phyloP scores from a whole-genome alignment of 441 rosid species.

The Pelargonium cotyledonis region DNA sequence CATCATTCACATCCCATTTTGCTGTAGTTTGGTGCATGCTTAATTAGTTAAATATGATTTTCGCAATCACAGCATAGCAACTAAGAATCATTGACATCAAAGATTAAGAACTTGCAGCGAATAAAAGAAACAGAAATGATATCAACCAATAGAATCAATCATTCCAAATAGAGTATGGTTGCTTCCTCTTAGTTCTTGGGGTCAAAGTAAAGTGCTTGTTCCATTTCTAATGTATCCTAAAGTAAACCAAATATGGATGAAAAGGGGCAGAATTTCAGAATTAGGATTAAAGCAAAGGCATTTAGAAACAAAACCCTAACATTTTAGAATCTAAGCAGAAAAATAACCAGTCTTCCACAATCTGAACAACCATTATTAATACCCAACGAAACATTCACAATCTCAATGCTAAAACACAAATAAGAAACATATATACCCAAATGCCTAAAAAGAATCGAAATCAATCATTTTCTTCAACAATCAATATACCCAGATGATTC shows the following conservation, averaged over 20 bases:
- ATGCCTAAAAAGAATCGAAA: background rate
- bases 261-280: background rate
- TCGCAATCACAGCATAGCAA: background rate
- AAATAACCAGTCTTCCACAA: constrained; percentile 1
- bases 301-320: background rate
- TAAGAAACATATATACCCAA: background rate
- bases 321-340: background rate
- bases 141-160: background rate
- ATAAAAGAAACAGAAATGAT: background rate
- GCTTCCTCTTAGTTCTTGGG: background rate
- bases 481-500: background rate
- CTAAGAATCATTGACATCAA: background rate
- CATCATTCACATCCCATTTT: background rate
- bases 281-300: no score
- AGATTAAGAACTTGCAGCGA: background rate
- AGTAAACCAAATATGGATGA: background rate
- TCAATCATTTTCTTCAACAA: background rate
- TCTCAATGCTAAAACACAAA: background rate
- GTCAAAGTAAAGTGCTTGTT: background rate
- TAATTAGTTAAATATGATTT: no score
- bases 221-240: background rate
- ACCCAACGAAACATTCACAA: background rate
- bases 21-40: no score
- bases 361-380: background rate
- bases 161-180: background rate